Base-by-base conservation (phyloP, 1,284 basidiomycete species). In the Leccinum subspadiceum region DNA sequence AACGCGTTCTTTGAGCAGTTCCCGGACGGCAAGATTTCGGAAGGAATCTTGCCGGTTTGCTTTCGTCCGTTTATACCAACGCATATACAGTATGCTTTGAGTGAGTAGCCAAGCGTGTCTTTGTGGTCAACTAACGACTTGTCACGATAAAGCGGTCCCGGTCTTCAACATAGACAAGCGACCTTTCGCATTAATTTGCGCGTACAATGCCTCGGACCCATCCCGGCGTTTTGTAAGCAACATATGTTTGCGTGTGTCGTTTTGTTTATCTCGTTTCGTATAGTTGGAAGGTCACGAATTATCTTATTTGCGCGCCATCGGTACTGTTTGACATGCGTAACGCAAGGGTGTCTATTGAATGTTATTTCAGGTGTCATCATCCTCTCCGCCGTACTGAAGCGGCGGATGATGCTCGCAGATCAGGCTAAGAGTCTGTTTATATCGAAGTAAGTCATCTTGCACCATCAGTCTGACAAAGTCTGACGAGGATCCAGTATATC, bases 81-180 rank as follows among this genome's bases (percentile, higher is more conserved):
- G 1, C 84, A 85, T 57, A 87, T 94, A 65, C 89, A 94, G 66
- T 95, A 93, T 75, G 92, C 91, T 8, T 81, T 96, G 66, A 86
- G 91, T 92, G 69, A 75, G 87, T 75, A 10, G 22, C 17, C 8
- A 50, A 5, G 50, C 17, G 8, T 49, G 41, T 37, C 22, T 20
- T 35, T 6, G 26, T 44, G 44, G 2, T 51, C 17, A 56, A 48
- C 51, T 46, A 26, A 50, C 33, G 33, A 64, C 64, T 60, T 22
- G 57, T 35, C 48, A 39, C 10, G 39, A 57, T 56, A 60, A 57
- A 92, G 91, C 86, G 57, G 92, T 96, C 17, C 96, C 95, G 1
- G 91, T 98, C 54, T 96, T 93, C 74, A 96, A 96, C 64, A 87
- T 97, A 58, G 93, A 97, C 77, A 93, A 94, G 75, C 87, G 90